A percentile compares a stretch with the other conserved stretches of the same genome.
Conservation (phyloP, 768 basidiomycete species). For the Vararia minispora region DNA sequence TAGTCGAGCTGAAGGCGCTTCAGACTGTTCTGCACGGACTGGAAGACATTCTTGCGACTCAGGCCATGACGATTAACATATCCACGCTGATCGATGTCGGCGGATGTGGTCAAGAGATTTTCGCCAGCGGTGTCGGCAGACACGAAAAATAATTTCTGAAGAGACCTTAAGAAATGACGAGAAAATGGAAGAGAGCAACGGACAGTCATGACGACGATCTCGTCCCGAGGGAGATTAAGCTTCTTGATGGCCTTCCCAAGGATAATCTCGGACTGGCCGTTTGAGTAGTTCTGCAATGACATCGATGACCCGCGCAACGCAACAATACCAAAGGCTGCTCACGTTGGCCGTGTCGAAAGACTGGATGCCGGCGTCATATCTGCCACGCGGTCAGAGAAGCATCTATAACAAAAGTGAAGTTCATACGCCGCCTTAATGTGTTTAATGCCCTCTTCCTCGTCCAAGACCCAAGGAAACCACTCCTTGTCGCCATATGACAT, state of each 20-base stretch:
- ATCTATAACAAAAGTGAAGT: not conserved
- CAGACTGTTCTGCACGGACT: constrained; percentile 24
- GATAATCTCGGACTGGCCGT: constrained; percentile 53
- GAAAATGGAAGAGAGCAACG: too few species aligned
- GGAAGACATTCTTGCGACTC: constrained; percentile 27
- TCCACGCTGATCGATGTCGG: constrained; percentile 17
- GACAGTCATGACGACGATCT: constrained; percentile 71
- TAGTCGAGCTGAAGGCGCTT: constrained; percentile 37
- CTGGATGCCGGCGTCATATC: constrained; percentile 17
- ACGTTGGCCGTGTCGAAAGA: constrained; percentile 19
- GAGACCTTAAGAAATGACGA: too few species aligned
- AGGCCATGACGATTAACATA: constrained; percentile 27
- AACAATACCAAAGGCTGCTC: too few species aligned
- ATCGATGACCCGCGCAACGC: constrained; percentile 1
- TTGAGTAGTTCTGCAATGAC: constrained; percentile 44
- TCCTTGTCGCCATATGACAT: constrained; percentile 34
- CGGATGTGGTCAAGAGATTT: not conserved
- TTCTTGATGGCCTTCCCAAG: constrained; percentile 65
- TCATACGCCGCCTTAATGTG: constrained; percentile 38
- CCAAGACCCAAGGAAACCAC: constrained; percentile 45
- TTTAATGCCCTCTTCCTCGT: constrained; percentile 32
- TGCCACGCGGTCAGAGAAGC: constrained; percentile 1
- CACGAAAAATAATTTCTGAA: not conserved
- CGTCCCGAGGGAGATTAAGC: constrained; percentile 55
- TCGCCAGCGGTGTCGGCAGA: not conserved